Evolutionary conservation across 352 stramenopile genomes (phyloP), one percentile per base, ranked within the genome.

Genomic region (Phytophthora meadii): DNA sequence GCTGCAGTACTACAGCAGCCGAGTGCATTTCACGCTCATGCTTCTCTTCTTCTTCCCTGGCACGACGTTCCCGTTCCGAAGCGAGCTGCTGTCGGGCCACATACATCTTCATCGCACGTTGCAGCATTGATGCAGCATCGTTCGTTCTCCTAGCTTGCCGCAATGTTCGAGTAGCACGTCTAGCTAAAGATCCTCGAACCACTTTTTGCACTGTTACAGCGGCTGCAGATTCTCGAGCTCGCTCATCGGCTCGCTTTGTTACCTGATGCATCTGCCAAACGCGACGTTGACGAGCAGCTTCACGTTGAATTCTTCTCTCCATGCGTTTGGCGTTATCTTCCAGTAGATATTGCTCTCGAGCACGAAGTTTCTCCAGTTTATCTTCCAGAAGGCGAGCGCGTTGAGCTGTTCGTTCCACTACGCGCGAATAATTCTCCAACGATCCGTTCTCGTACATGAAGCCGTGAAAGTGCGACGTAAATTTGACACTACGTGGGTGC

Each of bases 391-490:
- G 63, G 28, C 68, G 60, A 10, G 76, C 61, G 12, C 81, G 64
- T 44, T 79, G 70, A 27, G 76, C 70, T 6, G 80, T 88, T 6
- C 86, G 77, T 55, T 90, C 77, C 6, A 89, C 51, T 11, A 92
- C 72, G 4, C 86, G 84, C 46, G 69, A 58, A 48, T 91, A 81
- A 56, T 92, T 94, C 44, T 91, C 81, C 45, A 94, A 72, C 19
- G 81, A 90, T 27, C 81, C 61, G 65, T 84, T 82, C 50, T 94
- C 81, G 54, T 70, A 94, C 60, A 71, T 81, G 27, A 84, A 40
- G 32, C 80, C 84, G 11, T 85, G 81, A 54, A 94, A 94, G 10
- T 85, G 72, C 8, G 72, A 74, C 5, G 87, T 93, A 63, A 94
- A 94, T 40, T 83, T 71, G 32, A 61, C 66, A 22, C 76, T 88